Evolutionary conservation across 176 grass and related monocot species (phyloP).

Genomic region (Musa acuminata): DNA sequence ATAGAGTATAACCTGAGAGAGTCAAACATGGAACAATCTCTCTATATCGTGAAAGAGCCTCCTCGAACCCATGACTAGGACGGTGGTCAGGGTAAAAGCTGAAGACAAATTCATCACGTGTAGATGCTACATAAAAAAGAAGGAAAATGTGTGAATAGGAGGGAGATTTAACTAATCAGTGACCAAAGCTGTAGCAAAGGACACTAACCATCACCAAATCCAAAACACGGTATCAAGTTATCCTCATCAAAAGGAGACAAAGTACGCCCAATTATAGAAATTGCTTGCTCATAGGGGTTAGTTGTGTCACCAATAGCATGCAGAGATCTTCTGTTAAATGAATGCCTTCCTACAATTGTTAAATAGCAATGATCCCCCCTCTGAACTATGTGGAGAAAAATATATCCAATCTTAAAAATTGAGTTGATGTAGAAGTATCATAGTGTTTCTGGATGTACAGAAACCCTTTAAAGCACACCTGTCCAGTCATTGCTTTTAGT

Average conservation of each 20-base stretch:
- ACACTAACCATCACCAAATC: slow-evolving; percentile 73
- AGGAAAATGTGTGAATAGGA: slow-evolving; percentile 19
- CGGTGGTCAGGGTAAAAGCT: slow-evolving; percentile 58
- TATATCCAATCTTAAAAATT: too few relatives aligned
- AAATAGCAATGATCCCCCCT: background rate
- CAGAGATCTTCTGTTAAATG: slow-evolving; percentile 62
- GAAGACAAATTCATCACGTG: slow-evolving; percentile 68
- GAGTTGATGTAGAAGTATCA: background rate
- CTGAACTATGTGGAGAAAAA: background rate
- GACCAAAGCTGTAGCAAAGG: slow-evolving; percentile 6
- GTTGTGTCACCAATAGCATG: slow-evolving; percentile 49
- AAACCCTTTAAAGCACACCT: slow-evolving; percentile 28
- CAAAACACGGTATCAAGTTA: slow-evolving; percentile 90
- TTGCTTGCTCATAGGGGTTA: slow-evolving; percentile 31
- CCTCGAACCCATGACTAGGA: slow-evolving; percentile 68
- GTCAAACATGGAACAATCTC: slow-evolving; percentile 59
- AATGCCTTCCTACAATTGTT: slow-evolving; percentile 42
- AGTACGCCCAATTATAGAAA: slow-evolving; percentile 16
- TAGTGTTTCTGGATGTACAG: slow-evolving; percentile 6
- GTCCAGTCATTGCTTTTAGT: slow-evolving; percentile 97
- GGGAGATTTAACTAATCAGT: background rate
- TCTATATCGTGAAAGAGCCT: slow-evolving; percentile 61
- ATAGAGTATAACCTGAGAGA: slow-evolving; percentile 53
- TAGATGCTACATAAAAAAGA: slow-evolving; percentile 38
- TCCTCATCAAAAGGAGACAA: slow-evolving; percentile 90